Base-by-base conservation (phyloP, 345 rosid species). In the Linum usitatissimum region DNA sequence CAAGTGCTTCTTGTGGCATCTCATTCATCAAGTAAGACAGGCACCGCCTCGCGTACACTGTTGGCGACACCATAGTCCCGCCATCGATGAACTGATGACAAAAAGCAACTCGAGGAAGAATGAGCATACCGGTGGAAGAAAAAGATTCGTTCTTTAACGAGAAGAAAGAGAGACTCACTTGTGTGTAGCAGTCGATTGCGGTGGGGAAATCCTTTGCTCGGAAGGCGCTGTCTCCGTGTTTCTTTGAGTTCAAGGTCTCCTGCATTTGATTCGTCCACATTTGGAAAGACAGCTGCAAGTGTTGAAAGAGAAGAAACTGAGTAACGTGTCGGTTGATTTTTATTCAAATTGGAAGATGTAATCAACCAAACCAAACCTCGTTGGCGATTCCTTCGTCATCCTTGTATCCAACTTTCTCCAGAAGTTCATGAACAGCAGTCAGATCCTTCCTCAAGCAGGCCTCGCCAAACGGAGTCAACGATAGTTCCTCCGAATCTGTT, bases 201-300 rank as follows among this genome's bases (percentile, higher is more conserved):
- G 78, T 77, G 49, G 77, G 72, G 68, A 83, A 86, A 77, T 93
- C 96, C 76, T 87, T 93, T 1, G 91, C 84, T 71, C 94, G 83
- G 67, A 93, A 93, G 64, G 97, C 94, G 3, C 80, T 74, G 74
- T 93, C 99, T 48, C 99, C 99, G 55, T 76, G 96, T 73, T 86
- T 89, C 87, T 87, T 93, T 54, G 88, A 83, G 54, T 90, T 91
- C 72, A 77, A 70, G 54, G 96, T 87, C 70, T 93, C 97, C 76
- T 90, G 99, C 95, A 93, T 82, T 76, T 78, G 88, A 76, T 74
- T 82, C 62, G 99, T 86, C 99, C 99, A 93, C 94, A 93, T 77
- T 81, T 93, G 99, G 64, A 93, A 93, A 68, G 99, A 93, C 66
- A 88, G 90, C 96, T 88, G 78, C 77, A 73, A 31, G 1, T 13